Evolutionary conservation across 2,329 filamentous ascomycete species (phyloP), one percentile per base, ranked within the genome.

Genomic region (Colletotrichum salicis): DNA sequence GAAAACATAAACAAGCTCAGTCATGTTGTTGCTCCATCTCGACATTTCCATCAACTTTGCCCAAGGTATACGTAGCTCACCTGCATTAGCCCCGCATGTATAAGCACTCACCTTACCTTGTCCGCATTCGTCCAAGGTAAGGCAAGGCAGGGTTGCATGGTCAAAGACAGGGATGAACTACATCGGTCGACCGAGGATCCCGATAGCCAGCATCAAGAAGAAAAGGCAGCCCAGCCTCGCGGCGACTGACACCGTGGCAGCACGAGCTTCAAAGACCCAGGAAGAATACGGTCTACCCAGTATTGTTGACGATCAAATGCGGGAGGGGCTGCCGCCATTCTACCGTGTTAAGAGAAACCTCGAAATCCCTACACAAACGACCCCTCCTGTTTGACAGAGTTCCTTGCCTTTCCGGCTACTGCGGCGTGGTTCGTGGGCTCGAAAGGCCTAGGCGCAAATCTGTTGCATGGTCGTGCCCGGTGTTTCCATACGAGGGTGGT

Each of bases 391-490:
- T 22, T 24, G 45, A 63, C 22, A 54, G 60, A 35, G 29, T 8
- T 29, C 58, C 58, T 24, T 33, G 51, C 54, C 62, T 56, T 48
- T 48, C 56, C 56, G 56, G 29, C 56, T 27, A n/a, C 27, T 22
- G 24, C 54, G 33, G 35, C 33, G 31, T 63, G 55, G 55, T 64
- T 45, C 65, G 60, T 19, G 61, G 35, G 59, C 57, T 70, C 55
- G 48, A 60, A 58, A 31, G 55, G 70, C 51, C 29, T 31, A 56
- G 66, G 65, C 70, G 65, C 70, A 70, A 37, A 51, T 31, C 35
- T 60, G 59, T 60, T 64, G 70, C 70, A 72, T 71, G 65, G 70
- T 64, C 60, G 54, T 64, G 59, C 70, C 65, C 60, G 15, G 70
- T 35, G n/a, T 51, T 5, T 29, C 13, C 65, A 37, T 57, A 60